Percentiles rank a stretch among this genome's conserved stretches.
Conservation (phyloP, 192 early-diverging fungal genomes). For the Entophlyctis helioformis region DNA sequence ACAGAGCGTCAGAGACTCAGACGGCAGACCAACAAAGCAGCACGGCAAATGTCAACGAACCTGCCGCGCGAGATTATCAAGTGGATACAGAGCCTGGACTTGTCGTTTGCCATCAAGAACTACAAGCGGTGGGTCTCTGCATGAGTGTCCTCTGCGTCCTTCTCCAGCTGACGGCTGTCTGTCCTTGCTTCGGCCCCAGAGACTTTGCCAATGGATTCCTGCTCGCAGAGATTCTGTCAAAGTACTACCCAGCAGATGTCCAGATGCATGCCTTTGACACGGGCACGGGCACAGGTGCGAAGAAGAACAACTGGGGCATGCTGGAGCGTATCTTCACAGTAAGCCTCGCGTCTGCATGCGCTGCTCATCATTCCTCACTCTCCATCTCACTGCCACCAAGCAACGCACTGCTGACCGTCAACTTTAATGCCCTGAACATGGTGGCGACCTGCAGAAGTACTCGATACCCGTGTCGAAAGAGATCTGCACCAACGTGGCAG, state of each 20-base stretch:
- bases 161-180: background rate
- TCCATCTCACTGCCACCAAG: too few relatives aligned
- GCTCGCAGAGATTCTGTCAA: conserved; percentile 35
- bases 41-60: too few relatives aligned
- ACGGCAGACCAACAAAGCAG: too few relatives aligned
- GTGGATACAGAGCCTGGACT: conserved; percentile 29
- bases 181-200: conserved; percentile 1
- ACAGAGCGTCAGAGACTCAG: too few relatives aligned
- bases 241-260: conserved; percentile 27
- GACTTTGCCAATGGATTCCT: conserved; percentile 40
- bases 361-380: too few relatives aligned
- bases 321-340: conserved; percentile 20
- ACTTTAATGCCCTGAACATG: background rate
- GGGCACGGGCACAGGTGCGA: conserved; percentile 22
- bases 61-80: conserved; percentile 30
- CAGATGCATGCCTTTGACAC: conserved; percentile 37
- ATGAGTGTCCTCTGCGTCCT: too few relatives aligned
- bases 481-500: too few relatives aligned
- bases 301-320: conserved; percentile 34
- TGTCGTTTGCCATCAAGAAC: conserved; percentile 32
- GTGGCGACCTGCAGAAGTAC: too few relatives aligned
- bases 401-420: too few relatives aligned
- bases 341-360: background rate
- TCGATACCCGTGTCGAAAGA: too few relatives aligned
- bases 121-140: conserved; percentile 12